Percentiles rank a stretch among this genome's conserved stretches.
These are phyloP conservation scores for Reticulascus tulasneorum DNA, from an alignment of 2,329 filamentous ascomycete species.

Conservation along the genomic window DNA sequence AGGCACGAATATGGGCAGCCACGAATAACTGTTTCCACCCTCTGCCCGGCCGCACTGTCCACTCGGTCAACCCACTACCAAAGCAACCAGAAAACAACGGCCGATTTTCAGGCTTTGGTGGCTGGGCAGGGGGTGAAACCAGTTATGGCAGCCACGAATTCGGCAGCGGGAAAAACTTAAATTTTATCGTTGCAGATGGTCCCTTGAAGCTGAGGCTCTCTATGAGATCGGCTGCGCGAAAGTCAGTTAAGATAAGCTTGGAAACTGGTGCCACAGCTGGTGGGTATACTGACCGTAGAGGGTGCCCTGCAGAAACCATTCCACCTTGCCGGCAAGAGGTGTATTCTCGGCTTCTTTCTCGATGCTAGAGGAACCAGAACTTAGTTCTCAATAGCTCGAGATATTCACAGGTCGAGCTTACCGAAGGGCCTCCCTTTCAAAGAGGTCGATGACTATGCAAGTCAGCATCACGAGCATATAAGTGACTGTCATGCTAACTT, in stretches of 20 bases:
- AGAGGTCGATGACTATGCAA: constrained; percentile 25
- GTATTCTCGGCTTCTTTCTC: constrained; percentile 67
- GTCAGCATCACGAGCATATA: too few relatives aligned
- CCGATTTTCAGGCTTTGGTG: too few relatives aligned
- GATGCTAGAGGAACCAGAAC: constrained; percentile 39
- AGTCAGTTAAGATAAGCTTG: neutral
- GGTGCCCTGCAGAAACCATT: constrained; percentile 80
- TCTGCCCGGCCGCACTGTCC: too few relatives aligned
- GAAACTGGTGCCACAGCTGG: neutral
- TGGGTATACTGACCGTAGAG: constrained; percentile 40
- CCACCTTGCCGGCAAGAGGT: constrained; percentile 66
- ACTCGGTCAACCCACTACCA: too few relatives aligned
- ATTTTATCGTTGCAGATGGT: constrained; percentile 49
- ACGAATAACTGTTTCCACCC: too few relatives aligned
- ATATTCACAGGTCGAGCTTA: constrained; percentile 4
- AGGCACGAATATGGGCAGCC: neutral
- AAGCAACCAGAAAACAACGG: too few relatives aligned
- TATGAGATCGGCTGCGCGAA: constrained; percentile 29
- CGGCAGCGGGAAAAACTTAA: neutral
- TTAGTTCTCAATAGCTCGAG: neutral
- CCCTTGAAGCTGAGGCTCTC: constrained; percentile 46
- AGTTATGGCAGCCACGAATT: neutral
- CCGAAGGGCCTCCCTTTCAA: constrained; percentile 53
- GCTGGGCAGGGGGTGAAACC: too few relatives aligned
- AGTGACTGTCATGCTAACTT: too few relatives aligned